phyloP scores from a whole-genome alignment of 1,284 basidiomycete genomes.

The Marasmius oreades region DNA sequence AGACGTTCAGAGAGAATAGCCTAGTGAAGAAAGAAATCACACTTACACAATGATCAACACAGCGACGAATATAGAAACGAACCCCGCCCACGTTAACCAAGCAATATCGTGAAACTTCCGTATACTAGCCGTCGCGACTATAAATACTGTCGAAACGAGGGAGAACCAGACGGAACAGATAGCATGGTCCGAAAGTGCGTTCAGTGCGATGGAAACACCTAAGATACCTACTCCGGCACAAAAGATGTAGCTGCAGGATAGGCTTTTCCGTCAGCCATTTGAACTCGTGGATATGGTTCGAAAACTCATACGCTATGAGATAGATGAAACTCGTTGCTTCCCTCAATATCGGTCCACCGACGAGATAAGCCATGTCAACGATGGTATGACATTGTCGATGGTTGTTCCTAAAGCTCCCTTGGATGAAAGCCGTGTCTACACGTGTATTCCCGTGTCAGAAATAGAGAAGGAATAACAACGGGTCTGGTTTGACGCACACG shows the following conservation, averaged over 20 bases:
- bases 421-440: neutral
- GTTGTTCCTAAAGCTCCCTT: neutral
- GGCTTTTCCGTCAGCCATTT: neutral
- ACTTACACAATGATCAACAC: neutral
- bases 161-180: conserved; percentile 3
- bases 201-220: neutral
- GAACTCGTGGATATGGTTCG: neutral
- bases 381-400: conserved; percentile 2
- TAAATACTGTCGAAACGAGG: neutral
- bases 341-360: neutral
- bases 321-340: neutral
- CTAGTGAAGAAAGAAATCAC: no score
- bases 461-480: neutral
- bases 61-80: neutral
- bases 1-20: neutral
- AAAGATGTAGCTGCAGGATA: neutral
- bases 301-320: neutral
- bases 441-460: neutral
- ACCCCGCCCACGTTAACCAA: neutral
- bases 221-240: neutral
- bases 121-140: neutral
- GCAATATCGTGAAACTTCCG: conserved; percentile 1
- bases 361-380: neutral
- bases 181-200: neutral
- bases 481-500: neutral